phyloP scores from a whole-genome alignment of 1,284 basidiomycete species.

The Caloboletus firmus region DNA sequence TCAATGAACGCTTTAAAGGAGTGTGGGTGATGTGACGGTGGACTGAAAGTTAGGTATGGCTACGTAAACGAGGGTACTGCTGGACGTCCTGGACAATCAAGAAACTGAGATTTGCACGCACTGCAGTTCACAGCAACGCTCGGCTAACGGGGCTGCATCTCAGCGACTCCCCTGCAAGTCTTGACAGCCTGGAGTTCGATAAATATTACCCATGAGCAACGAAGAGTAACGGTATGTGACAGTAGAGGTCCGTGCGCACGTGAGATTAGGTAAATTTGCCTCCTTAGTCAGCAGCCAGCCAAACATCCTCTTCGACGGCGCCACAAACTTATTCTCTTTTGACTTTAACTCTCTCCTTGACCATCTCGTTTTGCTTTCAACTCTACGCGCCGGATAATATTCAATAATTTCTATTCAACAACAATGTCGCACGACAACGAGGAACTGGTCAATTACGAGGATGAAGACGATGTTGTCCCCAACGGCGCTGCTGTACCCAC shows the following conservation, averaged over 20 bases:
- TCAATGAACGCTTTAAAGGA: slow-evolving; percentile 1
- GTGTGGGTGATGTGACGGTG: background rate
- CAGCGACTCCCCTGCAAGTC: background rate
- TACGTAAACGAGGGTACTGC: slow-evolving; percentile 17
- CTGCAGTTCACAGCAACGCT: slow-evolving; percentile 5
- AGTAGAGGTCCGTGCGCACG: slow-evolving; percentile 32
- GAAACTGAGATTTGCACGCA: slow-evolving; percentile 1
- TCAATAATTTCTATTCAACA: slow-evolving; percentile 2
- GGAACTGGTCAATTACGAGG: slow-evolving; percentile 91
- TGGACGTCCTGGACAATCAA: background rate
- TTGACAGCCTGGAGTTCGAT: background rate
- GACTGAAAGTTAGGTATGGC: slow-evolving; percentile 5
- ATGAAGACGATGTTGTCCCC: slow-evolving; percentile 84
- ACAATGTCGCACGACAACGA: slow-evolving; percentile 78
- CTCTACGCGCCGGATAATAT: slow-evolving; percentile 13
- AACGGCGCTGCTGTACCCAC: slow-evolving; percentile 52
- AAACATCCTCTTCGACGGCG: slow-evolving; percentile 13
- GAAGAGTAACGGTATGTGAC: too few relatives aligned
- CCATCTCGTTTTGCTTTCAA: slow-evolving; percentile 16
- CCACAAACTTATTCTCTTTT: slow-evolving; percentile 28
- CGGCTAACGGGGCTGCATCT: slow-evolving; percentile 8
- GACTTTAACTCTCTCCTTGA: slow-evolving; percentile 21
- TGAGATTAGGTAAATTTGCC: slow-evolving; percentile 16
- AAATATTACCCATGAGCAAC: too few relatives aligned
- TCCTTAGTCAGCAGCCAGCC: slow-evolving; percentile 31